Evolutionary conservation across 2,329 filamentous ascomycete genomes (phyloP), one percentile per base, ranked within the genome.

Genomic region (Gremmenia infestans): DNA sequence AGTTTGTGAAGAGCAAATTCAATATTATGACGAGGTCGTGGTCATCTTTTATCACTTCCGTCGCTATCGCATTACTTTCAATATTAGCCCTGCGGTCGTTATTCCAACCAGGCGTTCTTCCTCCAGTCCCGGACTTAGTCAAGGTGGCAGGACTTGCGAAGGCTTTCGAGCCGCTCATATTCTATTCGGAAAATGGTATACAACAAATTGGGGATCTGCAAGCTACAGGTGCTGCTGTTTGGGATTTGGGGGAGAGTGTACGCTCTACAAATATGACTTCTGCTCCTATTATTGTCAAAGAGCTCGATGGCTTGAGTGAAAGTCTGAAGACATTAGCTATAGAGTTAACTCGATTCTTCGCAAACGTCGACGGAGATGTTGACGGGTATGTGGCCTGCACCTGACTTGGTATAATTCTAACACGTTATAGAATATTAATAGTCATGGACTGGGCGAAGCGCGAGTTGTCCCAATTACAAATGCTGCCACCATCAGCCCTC

Each of bases 401-500:
- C 3, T 53, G n/a, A 46, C 28, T 40, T 50, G 37, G 49, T 48
- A 25, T 12, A 46, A 49, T 59, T 55, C 65, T 68, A 50, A 70
- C 50, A 19, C 37, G 14, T 17, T 35, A 52, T 66, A 87, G 88
- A 58, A 96, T 97, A 63, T 80, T 97, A 37, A 87, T 94, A 58
- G 91, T 95, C 51, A 97, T 97, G 91, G 91, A 96, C 69, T 97
- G 93, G 93, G 89, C 91, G 14, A 88, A 88, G 68, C 85, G 91
- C 62, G 91, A 97, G 71, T 82, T 97, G 14, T 79, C 85, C 58
- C 85, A 85, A 47, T 76, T 94, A 55, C 81, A 84, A 59, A 77
- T 78, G 22, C 74, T 81, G 19, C 82, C 85, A 6, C 79, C 81
- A 1, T 82, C 81, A 45, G 80, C 84, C 2, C 74, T 95, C 22